phyloP scores from a whole-genome alignment of 2,329 filamentous ascomycete species.

The Monosporascus ibericus region DNA sequence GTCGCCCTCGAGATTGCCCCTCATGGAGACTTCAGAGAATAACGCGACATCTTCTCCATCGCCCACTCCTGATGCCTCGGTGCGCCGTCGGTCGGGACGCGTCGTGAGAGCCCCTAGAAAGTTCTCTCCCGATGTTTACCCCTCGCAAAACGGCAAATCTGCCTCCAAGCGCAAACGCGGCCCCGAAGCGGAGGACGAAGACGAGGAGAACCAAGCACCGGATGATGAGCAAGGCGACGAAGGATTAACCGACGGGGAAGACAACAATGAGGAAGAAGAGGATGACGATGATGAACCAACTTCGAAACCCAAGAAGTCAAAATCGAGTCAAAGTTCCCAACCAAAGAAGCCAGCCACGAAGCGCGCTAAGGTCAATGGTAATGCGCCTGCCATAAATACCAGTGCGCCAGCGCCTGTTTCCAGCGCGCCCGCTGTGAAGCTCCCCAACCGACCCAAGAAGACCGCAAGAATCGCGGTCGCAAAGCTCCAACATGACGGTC shows the following conservation, averaged over 20 bases:
- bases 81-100: constrained; percentile 63
- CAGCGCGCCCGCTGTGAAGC: constrained; percentile 24
- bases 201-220: constrained; percentile 30
- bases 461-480: constrained; percentile 45
- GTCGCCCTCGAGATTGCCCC: constrained; percentile 36
- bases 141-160: constrained; percentile 24
- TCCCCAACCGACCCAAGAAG: constrained; percentile 52
- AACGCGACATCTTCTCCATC: constrained; percentile 49
- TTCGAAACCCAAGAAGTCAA: constrained; percentile 29
- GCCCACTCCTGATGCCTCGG: constrained; percentile 38
- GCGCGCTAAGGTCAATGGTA: constrained; percentile 58
- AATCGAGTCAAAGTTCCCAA: constrained; percentile 37
- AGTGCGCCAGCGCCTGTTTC: constrained; percentile 33
- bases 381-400: constrained; percentile 27
- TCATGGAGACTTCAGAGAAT: constrained; percentile 49
- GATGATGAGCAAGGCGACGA: constrained; percentile 39
- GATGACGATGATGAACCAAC: constrained; percentile 40
- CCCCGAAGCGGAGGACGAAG: constrained; percentile 39
- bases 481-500: constrained; percentile 43
- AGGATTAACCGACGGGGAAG: constrained; percentile 30
- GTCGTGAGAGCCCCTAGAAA: constrained; percentile 55
- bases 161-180: constrained; percentile 54
- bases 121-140: constrained; percentile 46
- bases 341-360: constrained; percentile 54
- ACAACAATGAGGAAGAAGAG: constrained; percentile 32